Evolutionary conservation across 202 grass and related monocot genomes (phyloP), one percentile per base, ranked within the genome.

Genomic region (Carex arenaria): DNA sequence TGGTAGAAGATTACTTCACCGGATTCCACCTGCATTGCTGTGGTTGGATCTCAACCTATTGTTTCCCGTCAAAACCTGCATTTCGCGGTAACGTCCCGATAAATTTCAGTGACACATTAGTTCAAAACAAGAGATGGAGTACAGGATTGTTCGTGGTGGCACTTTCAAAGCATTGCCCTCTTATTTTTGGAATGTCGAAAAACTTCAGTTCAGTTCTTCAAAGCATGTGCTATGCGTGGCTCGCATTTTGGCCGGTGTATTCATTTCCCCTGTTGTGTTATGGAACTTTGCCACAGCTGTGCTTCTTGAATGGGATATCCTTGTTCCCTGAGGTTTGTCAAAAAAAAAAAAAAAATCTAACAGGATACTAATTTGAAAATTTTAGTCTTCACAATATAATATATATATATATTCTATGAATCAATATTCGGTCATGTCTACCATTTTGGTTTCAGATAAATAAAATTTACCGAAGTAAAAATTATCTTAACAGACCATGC

Each of bases 1-100:
- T 92, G 18, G 67, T 89, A 0, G 93, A 91, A 86, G 90, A 96
- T 86, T 89, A 85, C 84, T 89, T 89, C 87, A 96, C 93, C 38
- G 88, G 90, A 47, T 95, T 76, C 26, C 87, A 89, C 66, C 80
- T 96, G 20, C 88, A 93, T 69, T 85, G 76, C 18, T 75, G 78
- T 3, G 90, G 90, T 1, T 96, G 93, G 93, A 89, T 73, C 17
- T 93, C 93, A 1, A 84, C 77, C 56, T 93, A 89, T 85, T 91
- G 64, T 83, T 84, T 75, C 83, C 87, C 82, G 13, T 28, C 71
- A 1, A 82, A 68, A 8, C 80, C 83, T 7, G 64, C 93, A 32
- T 96, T 96, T 80, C 80, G 87, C 0, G 93, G 93, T 22, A 86
- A n/a, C 38, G 61, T 67, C 19, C 90, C 93, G 7, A 91, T 75